phyloP scores from a whole-genome alignment of 345 rosid species.

The Syzygium oleosum region DNA sequence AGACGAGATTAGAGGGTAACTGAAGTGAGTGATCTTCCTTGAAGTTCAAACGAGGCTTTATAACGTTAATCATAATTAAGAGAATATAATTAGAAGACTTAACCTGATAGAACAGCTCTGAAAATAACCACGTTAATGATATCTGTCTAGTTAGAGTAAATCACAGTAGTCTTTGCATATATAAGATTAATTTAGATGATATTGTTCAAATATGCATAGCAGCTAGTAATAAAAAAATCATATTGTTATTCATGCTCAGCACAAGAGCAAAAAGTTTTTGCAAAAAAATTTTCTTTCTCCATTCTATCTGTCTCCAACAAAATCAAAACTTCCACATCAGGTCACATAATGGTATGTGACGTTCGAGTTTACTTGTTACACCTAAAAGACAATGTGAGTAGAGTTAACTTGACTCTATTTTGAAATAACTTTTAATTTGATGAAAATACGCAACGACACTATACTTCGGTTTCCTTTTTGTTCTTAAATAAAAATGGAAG shows the following conservation, averaged over 20 bases:
- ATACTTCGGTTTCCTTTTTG: background rate
- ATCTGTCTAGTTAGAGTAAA: background rate
- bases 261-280: background rate
- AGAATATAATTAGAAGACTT: rapidly evolving
- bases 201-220: background rate
- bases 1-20: no score
- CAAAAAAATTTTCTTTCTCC: no score
- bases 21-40: background rate
- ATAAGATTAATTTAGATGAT: background rate
- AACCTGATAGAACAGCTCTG: background rate
- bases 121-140: background rate
- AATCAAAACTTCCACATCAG: background rate
- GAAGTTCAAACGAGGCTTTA: background rate
- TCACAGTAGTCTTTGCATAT: background rate
- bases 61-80: background rate
- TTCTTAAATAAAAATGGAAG: background rate
- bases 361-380: background rate
- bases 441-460: background rate
- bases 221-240: background rate
- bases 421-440: background rate
- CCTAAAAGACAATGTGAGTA: background rate
- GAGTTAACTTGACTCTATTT: background rate
- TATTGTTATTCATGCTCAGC: background rate
- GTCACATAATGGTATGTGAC: background rate
- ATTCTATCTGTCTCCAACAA: background rate